Base-by-base conservation (phyloP, 2,329 filamentous ascomycete species). In the Colletotrichum sansevieriae region DNA sequence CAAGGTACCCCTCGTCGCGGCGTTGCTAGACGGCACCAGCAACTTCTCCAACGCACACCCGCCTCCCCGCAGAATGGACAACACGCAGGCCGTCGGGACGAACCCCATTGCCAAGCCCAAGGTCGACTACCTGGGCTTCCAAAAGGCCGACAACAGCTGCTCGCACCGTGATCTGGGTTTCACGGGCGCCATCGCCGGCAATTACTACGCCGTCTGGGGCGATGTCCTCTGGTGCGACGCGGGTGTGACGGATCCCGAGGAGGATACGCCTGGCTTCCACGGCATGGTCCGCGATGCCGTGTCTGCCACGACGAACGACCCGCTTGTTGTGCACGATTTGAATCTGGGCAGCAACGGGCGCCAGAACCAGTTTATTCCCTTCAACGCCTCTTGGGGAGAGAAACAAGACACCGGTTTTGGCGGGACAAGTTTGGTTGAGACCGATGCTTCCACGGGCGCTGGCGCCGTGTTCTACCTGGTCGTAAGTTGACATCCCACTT, bases 221-320 rank as follows among this genome's bases (percentile, higher is more conserved):
- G 78, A 80, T 62, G 75, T 74, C 7, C 59, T 81, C 2, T 83
- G 80, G 77, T 78, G 78, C 47, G 75, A 73, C 0, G 60, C 72
- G 1, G 79, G 78, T 0, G 75, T 82, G 3, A 76, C 71, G 1
- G 73, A 81, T n/a, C 74, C 76, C 0, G 66, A 65, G 2, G 33
- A 73, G 4, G 76, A 80, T 29, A 68, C 72, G 2, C 70, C 74
- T 0, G 78, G 79, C 0, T 82, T 82, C 49, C 77, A 82, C 29
- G 80, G 79, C 22, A 79, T 81, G 76, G 80, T 82, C 1, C 74
- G 81, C 8, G 77, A 82, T 63, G 74, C 79, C 4, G 68, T 81
- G 5, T 81, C 79, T 1, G 72, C 72, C 2, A 65, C 77, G 63
- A 81, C 78, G 0, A 73, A 78, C 18, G 73, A 80, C 62, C 77